Evolutionary conservation across 164 flowering plant genomes (phyloP).

Genomic region (Nymphaea thermarum): DNA sequence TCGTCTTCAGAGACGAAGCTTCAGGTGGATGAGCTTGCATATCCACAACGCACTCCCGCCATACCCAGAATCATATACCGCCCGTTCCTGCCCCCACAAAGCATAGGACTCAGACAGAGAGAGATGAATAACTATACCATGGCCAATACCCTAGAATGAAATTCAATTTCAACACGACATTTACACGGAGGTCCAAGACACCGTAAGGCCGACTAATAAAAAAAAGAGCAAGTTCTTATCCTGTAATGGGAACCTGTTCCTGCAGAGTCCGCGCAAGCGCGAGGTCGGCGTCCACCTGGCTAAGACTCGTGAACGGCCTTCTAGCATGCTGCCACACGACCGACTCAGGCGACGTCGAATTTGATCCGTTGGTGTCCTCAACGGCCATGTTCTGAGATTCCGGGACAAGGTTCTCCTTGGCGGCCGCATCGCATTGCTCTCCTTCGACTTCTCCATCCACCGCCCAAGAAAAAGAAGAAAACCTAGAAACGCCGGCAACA

Average conservation of each 20-base stretch:
- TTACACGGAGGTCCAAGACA: too few relatives aligned
- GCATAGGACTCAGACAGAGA: too few relatives aligned
- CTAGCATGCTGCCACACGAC: not conserved
- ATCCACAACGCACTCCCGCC: constrained; percentile 48
- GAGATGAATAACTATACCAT: too few relatives aligned
- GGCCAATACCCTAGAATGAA: too few relatives aligned
- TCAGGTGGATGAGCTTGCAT: constrained; percentile 59
- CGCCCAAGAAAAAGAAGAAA: not conserved
- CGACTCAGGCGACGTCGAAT: too few relatives aligned
- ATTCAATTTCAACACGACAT: not conserved
- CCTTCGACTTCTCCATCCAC: not conserved
- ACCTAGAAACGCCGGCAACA: not conserved
- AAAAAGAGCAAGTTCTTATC: too few relatives aligned
- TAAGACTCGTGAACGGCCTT: constrained; percentile 18
- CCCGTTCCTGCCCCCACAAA: constrained; percentile 36
- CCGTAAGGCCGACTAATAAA: too few relatives aligned
- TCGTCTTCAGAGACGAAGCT: constrained; percentile 17
- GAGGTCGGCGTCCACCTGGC: constrained; percentile 87
- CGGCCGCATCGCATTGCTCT: not conserved
- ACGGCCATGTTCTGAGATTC: too few relatives aligned
- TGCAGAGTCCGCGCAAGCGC: constrained; percentile 90
- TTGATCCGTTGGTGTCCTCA: too few relatives aligned
- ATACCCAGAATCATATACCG: constrained; percentile 79
- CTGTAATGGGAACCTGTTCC: constrained; percentile 48
- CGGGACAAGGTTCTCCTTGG: too few relatives aligned